Evolutionary conservation across 2,329 filamentous ascomycete genomes (phyloP).

Genomic region (Xylaria sp.): DNA sequence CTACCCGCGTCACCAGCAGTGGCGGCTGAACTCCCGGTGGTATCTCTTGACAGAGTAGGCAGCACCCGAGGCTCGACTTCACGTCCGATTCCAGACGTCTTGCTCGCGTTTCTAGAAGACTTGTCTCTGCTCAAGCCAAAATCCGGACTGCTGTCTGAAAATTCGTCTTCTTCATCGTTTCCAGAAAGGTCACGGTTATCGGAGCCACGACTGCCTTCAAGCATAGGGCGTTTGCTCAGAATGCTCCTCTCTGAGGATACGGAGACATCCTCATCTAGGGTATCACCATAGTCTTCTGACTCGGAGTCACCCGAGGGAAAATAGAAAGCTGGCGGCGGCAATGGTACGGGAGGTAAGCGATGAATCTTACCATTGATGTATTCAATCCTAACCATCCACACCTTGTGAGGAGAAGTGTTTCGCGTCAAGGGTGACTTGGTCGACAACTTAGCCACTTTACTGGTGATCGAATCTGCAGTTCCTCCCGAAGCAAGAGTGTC

Average conservation of each 20-base stretch:
- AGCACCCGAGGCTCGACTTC: conserved; percentile 80
- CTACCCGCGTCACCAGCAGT: conserved; percentile 77
- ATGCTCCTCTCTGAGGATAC: conserved; percentile 39
- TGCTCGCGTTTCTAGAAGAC: conserved; percentile 73
- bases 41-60: conserved; percentile 81
- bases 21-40: conserved; percentile 84
- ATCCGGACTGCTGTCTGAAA: conserved; percentile 77
- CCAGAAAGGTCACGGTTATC: conserved; percentile 79
- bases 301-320: conserved; percentile 58
- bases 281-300: conserved; percentile 40
- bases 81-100: conserved; percentile 68
- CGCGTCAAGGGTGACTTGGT: conserved; percentile 52
- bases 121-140: conserved; percentile 78
- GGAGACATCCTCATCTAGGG: conserved; percentile 35
- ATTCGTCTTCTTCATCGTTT: conserved; percentile 84
- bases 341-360: conserved; percentile 58
- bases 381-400: conserved; percentile 54
- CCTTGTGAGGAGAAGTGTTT: conserved; percentile 5
- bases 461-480: conserved; percentile 55
- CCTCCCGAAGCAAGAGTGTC: conserved; percentile 43
- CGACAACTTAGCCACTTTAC: conserved; percentile 56
- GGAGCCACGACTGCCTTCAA: conserved; percentile 77
- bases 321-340: conserved; percentile 65
- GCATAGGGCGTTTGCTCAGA: conserved; percentile 41
- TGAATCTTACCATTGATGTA: conserved; percentile 59